These are phyloP conservation scores for Kodamaea hsintzibuensis DNA, from an alignment of 805 yeast genomes.

Conservation along the genomic window DNA sequence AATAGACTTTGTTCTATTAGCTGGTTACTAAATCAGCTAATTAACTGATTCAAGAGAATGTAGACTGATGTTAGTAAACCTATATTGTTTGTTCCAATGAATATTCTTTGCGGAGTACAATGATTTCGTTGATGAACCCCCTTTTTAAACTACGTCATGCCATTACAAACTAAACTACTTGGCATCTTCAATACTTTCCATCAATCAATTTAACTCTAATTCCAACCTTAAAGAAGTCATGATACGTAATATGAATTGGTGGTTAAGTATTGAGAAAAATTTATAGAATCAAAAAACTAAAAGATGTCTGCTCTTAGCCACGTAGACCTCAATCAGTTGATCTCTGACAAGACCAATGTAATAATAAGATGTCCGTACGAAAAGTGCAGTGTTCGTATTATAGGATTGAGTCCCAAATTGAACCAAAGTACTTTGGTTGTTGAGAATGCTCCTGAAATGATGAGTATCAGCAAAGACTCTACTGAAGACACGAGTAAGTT, in stretches of 20 bases:
- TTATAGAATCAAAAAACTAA: background rate
- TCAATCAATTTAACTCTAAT: background rate
- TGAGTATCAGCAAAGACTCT: constrained; percentile 7
- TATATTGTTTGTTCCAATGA: background rate
- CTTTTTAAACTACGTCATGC: background rate
- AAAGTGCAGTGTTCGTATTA: constrained; percentile 24
- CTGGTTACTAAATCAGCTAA: no score
- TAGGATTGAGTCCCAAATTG: constrained; percentile 18
- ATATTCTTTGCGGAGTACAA: background rate
- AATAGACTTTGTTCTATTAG: no score
- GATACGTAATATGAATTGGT: background rate
- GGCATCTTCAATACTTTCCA: background rate
- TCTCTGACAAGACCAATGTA: constrained; percentile 3
- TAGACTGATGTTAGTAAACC: background rate
- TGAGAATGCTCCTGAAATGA: constrained; percentile 31
- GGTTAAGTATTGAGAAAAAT: background rate
- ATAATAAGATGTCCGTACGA: constrained; percentile 22
- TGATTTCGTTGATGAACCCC: background rate
- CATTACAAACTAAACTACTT: background rate
- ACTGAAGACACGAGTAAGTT: constrained; percentile 24
- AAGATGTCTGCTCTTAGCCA: background rate
- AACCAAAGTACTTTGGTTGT: constrained; percentile 12
- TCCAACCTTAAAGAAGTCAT: background rate
- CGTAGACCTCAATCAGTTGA: background rate
- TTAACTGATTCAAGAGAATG: no score